Conservation (phyloP, 805 yeast species). For the Starmerella sp. region DNA sequence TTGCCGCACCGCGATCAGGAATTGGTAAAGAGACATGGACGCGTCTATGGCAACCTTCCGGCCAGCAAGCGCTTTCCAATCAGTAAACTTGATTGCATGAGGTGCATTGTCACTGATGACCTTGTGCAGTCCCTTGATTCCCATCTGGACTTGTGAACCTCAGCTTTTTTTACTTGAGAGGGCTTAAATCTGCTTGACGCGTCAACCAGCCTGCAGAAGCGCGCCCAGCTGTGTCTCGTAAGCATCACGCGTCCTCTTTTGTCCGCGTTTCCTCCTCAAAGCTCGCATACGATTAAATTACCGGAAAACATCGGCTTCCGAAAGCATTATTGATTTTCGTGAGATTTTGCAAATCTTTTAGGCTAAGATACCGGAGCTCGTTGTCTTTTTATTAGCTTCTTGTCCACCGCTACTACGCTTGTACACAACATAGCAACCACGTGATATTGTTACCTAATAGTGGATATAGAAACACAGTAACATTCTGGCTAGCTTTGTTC, state of each 20-base stretch:
- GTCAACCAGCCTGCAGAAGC: neutral
- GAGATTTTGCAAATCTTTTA: too few relatives aligned
- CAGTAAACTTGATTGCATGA: slow-evolving; percentile 58
- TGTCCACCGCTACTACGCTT: too few relatives aligned
- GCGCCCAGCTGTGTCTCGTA: neutral
- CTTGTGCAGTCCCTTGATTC: slow-evolving; percentile 54
- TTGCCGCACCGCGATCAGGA: slow-evolving; percentile 90
- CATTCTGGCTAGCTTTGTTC: neutral
- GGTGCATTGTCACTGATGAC: slow-evolving; percentile 87
- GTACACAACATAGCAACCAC: neutral
- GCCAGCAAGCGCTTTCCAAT: slow-evolving; percentile 79
- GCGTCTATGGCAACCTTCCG: slow-evolving; percentile 86
- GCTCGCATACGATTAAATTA: too few relatives aligned
- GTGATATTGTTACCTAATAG: neutral
- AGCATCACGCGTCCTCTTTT: neutral
- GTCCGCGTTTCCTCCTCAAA: too few relatives aligned
- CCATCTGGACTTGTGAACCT: slow-evolving; percentile 20
- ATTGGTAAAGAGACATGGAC: slow-evolving; percentile 94
- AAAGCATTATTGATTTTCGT: too few relatives aligned
- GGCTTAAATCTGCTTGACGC: neutral
- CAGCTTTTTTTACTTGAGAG: too few relatives aligned
- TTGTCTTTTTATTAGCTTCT: too few relatives aligned
- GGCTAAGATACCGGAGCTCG: too few relatives aligned
- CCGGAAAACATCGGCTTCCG: too few relatives aligned
- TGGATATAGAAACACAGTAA: neutral